These are phyloP conservation scores for Ascochyta lentis DNA, from an alignment of 2,329 filamentous ascomycete genomes.

Conservation along the genomic window DNA sequence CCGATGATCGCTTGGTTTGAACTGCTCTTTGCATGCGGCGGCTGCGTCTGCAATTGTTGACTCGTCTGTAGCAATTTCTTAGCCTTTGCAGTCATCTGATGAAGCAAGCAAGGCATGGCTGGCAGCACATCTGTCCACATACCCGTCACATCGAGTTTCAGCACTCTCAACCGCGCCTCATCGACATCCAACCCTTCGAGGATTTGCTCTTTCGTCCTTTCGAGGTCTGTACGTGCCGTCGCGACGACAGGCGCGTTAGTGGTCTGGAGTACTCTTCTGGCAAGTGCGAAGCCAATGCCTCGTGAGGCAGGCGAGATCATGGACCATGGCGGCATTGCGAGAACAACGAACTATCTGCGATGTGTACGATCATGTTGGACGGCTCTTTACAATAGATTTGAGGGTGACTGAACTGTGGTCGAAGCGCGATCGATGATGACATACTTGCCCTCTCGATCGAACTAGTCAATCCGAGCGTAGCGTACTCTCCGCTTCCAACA, in stretches of 20 bases:
- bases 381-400: not conserved
- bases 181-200: conserved; percentile 58
- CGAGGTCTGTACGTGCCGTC: conserved; percentile 63
- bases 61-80: conserved; percentile 59
- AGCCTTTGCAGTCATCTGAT: too few relatives aligned
- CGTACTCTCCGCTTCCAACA: not conserved
- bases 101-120: too few relatives aligned
- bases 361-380: conserved; percentile 10
- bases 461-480: conserved; percentile 12
- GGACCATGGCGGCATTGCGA: conserved; percentile 55
- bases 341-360: not conserved
- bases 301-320: conserved; percentile 66
- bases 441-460: conserved; percentile 34
- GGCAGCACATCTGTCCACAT: conserved; percentile 17
- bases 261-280: conserved; percentile 63
- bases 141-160: conserved; percentile 66
- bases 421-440: conserved; percentile 42
- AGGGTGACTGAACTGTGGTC: conserved; percentile 14
- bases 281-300: conserved; percentile 68
- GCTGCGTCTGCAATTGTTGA: conserved; percentile 64
- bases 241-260: conserved; percentile 66
- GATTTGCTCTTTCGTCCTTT: conserved; percentile 57
- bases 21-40: conserved; percentile 60
- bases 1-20: conserved; percentile 57
- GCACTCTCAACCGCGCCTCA: conserved; percentile 57